Conservation (phyloP, 1,284 basidiomycete genomes). For the Marasmius sp. region DNA sequence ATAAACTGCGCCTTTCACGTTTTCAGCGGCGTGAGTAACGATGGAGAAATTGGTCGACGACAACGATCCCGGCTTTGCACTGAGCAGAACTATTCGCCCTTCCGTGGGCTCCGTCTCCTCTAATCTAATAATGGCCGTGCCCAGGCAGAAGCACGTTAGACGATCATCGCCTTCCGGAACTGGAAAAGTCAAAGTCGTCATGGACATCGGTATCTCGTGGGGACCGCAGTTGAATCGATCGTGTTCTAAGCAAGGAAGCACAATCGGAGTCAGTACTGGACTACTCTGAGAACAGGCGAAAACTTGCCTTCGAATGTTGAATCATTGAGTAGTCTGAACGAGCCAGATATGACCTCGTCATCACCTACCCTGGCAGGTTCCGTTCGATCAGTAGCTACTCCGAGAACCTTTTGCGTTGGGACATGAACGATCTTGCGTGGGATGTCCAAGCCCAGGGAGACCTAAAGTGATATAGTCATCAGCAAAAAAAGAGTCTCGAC, state of each 20-base stretch:
- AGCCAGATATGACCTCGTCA: slow-evolving; percentile 45
- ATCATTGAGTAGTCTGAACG: slow-evolving; percentile 70
- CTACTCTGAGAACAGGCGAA: background rate
- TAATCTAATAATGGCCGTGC: slow-evolving; percentile 50
- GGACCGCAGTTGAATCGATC: slow-evolving; percentile 50
- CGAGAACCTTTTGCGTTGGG: slow-evolving; percentile 55
- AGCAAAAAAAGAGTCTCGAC: background rate
- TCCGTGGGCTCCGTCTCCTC: slow-evolving; percentile 57
- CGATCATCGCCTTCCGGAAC: slow-evolving; percentile 23
- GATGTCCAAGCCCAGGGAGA: slow-evolving; percentile 66
- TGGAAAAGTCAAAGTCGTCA: slow-evolving; percentile 40
- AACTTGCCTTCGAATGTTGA: slow-evolving; percentile 63
- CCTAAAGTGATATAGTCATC: slow-evolving; percentile 36
- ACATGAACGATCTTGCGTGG: slow-evolving; percentile 66
- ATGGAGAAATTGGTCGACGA: slow-evolving; percentile 31
- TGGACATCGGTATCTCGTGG: slow-evolving; percentile 61
- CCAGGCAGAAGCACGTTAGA: slow-evolving; percentile 56
- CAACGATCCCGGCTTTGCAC: slow-evolving; percentile 25
- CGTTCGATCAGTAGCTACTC: slow-evolving; percentile 56
- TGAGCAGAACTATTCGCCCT: slow-evolving; percentile 59
- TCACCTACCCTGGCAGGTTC: slow-evolving; percentile 58
- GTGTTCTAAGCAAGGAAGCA: background rate
- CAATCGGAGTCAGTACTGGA: background rate
- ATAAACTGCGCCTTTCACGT: slow-evolving; percentile 63
- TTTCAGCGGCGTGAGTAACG: slow-evolving; percentile 35